Evolutionary conservation across 257 asterid genomes (phyloP), one percentile per base, ranked within the genome.

Genomic region (Mentha longifolia): DNA sequence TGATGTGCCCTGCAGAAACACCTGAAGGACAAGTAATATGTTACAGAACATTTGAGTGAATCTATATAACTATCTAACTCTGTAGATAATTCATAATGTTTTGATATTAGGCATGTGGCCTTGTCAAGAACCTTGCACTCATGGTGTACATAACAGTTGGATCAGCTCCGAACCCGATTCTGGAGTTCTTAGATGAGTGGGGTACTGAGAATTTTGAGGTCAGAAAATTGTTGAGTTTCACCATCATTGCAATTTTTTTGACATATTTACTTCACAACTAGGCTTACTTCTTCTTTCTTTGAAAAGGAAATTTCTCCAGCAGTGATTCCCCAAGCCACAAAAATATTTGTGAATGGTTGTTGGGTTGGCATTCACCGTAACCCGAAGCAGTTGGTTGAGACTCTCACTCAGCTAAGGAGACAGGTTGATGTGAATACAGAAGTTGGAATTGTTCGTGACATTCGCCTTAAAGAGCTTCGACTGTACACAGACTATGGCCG

Each of bases 121-220:
- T 89, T 57, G 92, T 91, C 80, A 91, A 89, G 86, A 91, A 89
- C 82, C 92, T 91, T 7, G 97, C 97, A 7, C 81, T 91, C 74
- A 91, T 91, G 97, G 97, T 91, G 70, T 91, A 89, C 69, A 83
- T 91, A 56, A 91, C 97, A 30, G 97, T 91, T n/a, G 97, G 97
- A 78, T 89, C 97, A 16, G 96, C 92, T 10, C 95, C 95, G 68
- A 83, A 89, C 73, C 97, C 95, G 37, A 87, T 91, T 71, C 75
- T 91, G 80, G 95, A 91, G 78, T 91, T 91, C 79, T 66, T 91
- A 77, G 97, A 91, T 60, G 96, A 91, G 79, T 91, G 96, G 96
- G 86, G 92, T 62, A 87, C 92, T 7, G 97, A 91, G 83, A 91
- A 86, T 78, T 91, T 91, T 66, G 96, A 87, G 96, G 96, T 91